These are phyloP conservation scores for Sarocladium brachiariae DNA, from an alignment of 2,329 filamentous ascomycete species.

Conservation along the genomic window DNA sequence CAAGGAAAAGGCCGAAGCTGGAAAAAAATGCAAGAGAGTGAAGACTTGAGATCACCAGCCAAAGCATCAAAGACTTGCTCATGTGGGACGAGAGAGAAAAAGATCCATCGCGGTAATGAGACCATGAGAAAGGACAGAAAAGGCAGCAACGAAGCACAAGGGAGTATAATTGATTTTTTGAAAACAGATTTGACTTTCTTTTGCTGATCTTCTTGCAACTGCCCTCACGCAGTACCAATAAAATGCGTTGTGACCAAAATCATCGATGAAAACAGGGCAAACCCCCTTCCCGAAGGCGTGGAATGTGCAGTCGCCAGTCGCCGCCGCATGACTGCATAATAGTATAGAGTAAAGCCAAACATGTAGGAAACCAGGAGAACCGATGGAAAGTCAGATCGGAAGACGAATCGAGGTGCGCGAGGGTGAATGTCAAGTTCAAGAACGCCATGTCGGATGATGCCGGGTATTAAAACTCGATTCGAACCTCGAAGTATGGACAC, in stretches of 20 bases:
- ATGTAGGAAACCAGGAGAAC: background rate
- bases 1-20: background rate
- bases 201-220: background rate
- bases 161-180: background rate
- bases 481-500: constrained; percentile 4
- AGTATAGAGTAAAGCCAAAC: background rate
- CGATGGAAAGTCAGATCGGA: background rate
- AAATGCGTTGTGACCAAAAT: background rate
- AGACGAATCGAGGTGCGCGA: background rate
- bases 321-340: constrained; percentile 4
- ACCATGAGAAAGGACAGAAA: background rate
- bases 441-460: constrained; percentile 10
- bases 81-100: too few relatives aligned
- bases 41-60: background rate
- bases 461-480: constrained; percentile 10
- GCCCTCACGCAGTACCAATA: background rate
- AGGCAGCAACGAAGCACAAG: background rate
- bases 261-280: background rate
- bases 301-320: background rate
- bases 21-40: background rate
- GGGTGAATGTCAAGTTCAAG: constrained; percentile 4
- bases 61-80: background rate
- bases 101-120: too few relatives aligned
- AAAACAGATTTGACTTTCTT: background rate
- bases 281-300: background rate